Percentiles rank a stretch among this genome's conserved stretches.
These are phyloP conservation scores for Berberis thunbergii DNA, from an alignment of 164 flowering plant species.

Conservation along the genomic window DNA sequence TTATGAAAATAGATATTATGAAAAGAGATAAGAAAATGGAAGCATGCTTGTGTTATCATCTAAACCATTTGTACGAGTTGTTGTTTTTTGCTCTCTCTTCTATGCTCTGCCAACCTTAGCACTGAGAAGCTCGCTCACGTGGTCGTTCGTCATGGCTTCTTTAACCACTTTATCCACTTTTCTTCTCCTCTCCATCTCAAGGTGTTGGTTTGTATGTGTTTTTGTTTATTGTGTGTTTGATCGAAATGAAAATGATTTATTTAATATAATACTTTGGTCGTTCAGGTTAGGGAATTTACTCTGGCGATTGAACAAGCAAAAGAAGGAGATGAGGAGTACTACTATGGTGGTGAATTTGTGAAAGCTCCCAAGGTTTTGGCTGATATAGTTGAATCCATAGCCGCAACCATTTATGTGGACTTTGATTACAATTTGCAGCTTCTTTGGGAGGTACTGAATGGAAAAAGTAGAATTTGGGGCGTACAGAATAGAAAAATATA, in stretches of 20 bases:
- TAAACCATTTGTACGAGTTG: too few species aligned
- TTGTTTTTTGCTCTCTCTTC: conserved; percentile 13
- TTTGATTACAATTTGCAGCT: conserved; percentile 29
- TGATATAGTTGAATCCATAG: conserved; percentile 75
- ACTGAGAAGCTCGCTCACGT: conserved; percentile 30
- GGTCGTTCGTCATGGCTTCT: conserved; percentile 29
- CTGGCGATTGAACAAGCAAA: conserved; percentile 20
- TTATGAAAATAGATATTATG: too few species aligned
- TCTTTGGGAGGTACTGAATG: conserved; percentile 46
- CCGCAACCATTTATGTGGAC: conserved; percentile 60
- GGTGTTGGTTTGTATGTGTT: conserved; percentile 19
- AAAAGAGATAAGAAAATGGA: too few species aligned
- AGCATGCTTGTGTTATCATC: too few species aligned
- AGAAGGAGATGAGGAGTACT: conserved; percentile 26
- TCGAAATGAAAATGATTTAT: too few species aligned
- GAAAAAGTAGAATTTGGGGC: too few species aligned
- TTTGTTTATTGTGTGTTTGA: background rate
- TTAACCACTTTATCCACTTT: conserved; percentile 40
- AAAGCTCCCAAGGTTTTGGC: conserved; percentile 88
- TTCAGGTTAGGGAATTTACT: conserved; percentile 54
- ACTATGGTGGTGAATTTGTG: conserved; percentile 38
- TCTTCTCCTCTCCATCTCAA: conserved; percentile 36
- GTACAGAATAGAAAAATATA: too few species aligned
- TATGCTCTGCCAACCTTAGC: conserved; percentile 25
- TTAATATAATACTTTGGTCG: too few species aligned